These are phyloP conservation scores for Ajuga reptans DNA, from an alignment of 305 asterid species.

Conservation along the genomic window DNA sequence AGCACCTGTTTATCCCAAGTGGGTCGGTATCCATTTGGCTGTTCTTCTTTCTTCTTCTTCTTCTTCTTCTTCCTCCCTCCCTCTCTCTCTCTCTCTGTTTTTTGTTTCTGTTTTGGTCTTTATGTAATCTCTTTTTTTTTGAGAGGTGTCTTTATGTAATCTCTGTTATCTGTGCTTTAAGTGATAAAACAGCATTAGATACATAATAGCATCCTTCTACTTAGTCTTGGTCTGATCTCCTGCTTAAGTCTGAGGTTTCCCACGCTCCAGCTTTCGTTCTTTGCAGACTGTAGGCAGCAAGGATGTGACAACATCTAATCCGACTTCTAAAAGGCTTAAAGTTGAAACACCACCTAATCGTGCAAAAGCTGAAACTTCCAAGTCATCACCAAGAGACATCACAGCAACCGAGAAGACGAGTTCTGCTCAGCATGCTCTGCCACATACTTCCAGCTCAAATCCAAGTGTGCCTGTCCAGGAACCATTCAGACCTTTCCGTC, in stretches of 20 bases:
- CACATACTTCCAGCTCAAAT: constrained; percentile 34
- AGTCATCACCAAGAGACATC: constrained; percentile 37
- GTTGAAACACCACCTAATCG: constrained; percentile 36
- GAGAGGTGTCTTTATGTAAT: background rate
- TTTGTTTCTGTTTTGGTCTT: background rate
- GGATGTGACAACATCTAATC: constrained; percentile 44
- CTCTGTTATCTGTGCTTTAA: constrained; percentile 3
- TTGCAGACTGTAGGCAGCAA: constrained; percentile 63
- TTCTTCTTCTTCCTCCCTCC: too few relatives aligned
- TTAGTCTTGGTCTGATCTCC: constrained; percentile 8
- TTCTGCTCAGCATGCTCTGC: constrained; percentile 33
- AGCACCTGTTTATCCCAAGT: background rate
- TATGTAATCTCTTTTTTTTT: background rate
- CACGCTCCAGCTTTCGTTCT: constrained; percentile 12
- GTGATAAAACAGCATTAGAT: background rate
- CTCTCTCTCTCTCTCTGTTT: background rate
- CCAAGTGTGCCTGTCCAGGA: constrained; percentile 34
- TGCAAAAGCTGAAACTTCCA: constrained; percentile 42
- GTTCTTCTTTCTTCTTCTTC: too few relatives aligned
- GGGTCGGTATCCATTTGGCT: constrained; percentile 2
- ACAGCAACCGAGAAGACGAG: constrained; percentile 23
- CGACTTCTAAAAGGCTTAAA: constrained; percentile 36
- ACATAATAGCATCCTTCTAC: background rate
- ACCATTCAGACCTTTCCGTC: constrained; percentile 47
- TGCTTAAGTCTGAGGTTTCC: background rate